Base-by-base conservation (phyloP, 352 stramenopile species). In the Pythium sukuiense region DNA sequence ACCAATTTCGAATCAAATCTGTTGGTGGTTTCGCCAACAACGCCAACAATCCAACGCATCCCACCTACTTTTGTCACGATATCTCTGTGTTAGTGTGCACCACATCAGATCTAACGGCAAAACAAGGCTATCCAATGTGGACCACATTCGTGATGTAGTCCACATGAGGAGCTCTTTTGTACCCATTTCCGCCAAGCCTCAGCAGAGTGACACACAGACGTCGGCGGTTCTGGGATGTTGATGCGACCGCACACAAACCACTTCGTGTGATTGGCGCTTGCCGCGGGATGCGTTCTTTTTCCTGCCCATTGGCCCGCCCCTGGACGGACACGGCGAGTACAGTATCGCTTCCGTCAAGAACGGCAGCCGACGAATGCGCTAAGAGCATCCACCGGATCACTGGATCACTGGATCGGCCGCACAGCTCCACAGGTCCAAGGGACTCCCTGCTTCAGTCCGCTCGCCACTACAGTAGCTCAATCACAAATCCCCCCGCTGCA, bases 331-430 rank as follows among this genome's bases (percentile, higher is more conserved):
- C 35, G 43, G 26, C 33, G n/a, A 59, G 55, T 61, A 67, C 55
- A 32, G 62, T 69, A 62, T 6, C 62, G 26, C 46, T 58, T 57
- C 62, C 58, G 24, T 54, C 50, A 69, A 63, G 62, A 69, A 69
- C 62, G 62, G 62, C 6, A 6, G n/a, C 20, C 43, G 53, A 69
- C 26, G 41, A 5, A 50, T 27, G 33, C 20, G 11, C 18, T n/a
- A 61, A n/a, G 33, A n/a, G 55, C 32, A 20, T 59, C n/a, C n/a
- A n/a, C n/a, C n/a, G n/a, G n/a, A n/a, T n/a, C n/a, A n/a, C n/a
- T n/a, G n/a, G n/a, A n/a, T 52, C 13, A 41, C 27, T 65, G 20
- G 26, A 41, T 61, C 18, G 30, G 18, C 9, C 3, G 50, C 55
- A 35, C 32, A 8, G 32, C n/a, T n/a, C n/a, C n/a, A n/a, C n/a